phyloP scores from a whole-genome alignment of 192 early-diverging fungal species.

The Ambispora gerdemannii region DNA sequence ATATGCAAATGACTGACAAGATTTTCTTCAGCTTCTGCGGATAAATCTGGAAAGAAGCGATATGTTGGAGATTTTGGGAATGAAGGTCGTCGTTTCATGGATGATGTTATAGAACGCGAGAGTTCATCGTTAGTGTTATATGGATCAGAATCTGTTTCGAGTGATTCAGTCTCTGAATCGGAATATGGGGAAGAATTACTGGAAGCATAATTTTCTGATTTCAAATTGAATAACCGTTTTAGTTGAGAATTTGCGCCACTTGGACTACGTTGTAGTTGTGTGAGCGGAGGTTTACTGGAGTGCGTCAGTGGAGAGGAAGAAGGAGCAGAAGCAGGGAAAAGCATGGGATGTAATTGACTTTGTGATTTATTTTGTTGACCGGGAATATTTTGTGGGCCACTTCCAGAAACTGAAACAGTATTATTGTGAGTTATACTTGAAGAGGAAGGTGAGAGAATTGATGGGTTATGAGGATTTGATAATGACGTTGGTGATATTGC shows the following conservation, averaged over 20 bases:
- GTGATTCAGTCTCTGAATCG: conserved; percentile 27
- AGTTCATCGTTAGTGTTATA: conserved; percentile 25
- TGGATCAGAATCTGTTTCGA: conserved; percentile 26
- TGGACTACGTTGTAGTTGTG: conserved; percentile 8
- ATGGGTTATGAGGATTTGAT: no score
- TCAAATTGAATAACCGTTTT: conserved; percentile 17
- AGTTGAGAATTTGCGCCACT: conserved; percentile 28
- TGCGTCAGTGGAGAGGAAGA: neutral
- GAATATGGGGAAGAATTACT: conserved; percentile 14
- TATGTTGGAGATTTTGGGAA: conserved; percentile 23
- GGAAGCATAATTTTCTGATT: conserved; percentile 24
- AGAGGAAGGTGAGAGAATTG: no score
- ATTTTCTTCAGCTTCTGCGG: conserved; percentile 28
- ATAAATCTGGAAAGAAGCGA: conserved; percentile 28
- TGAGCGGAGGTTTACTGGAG: neutral
- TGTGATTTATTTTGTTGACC: neutral
- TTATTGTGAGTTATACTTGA: no score
- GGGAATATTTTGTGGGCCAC: no score
- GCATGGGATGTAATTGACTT: neutral
- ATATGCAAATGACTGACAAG: conserved; percentile 27
- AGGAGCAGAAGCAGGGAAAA: neutral
- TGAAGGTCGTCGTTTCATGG: conserved; percentile 15
- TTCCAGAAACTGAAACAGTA: no score
- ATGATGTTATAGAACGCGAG: conserved; percentile 3
- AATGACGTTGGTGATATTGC: neutral